Base-by-base conservation (phyloP, 208 protist genomes). In the Herpetomonas tarakana region DNA sequence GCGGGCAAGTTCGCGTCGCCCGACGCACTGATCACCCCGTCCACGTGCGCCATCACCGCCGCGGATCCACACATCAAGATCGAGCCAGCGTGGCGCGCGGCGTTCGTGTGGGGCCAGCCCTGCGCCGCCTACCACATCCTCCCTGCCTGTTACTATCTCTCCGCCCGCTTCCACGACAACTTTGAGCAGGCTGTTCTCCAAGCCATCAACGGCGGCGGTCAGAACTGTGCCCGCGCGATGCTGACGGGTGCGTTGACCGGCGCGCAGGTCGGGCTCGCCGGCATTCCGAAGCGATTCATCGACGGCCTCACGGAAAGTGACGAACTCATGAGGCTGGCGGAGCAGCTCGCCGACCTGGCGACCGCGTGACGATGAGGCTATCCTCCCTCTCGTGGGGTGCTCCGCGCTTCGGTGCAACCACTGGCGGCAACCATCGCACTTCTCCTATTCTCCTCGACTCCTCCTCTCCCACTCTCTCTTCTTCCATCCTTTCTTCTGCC, bases 161-260 rank as follows among this genome's bases (percentile, higher is more conserved):
- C 65, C n/a, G 64, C 71, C 12, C 71, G 71, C 58, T 77, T 72
- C 57, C 54, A 51, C 16, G 27, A 64, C 29, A 47, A 61, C 49
- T 77, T 77, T 57, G 71, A 77, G 57, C 47, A 65, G 2, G 71
- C 65, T 0, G 71, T 77, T 35, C 65, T 72, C 30, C 58, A 68
- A 21, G 71, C 71, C 11, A 24, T 77, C 14, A 77, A 77, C 52
- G 71, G 71, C 18, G 71, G 71, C 9, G 65, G 65, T 0, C 71
- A 77, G 60, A 77, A 77, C 60, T 65, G 59, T 28, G 71, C 71
- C 0, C 54, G 71, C 12, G 51, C 71, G 4, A 77, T 77, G 71
- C 57, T 77, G 21, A 72, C 65, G 1, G 71, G 65, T 39, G 65
- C 71, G 1, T 55, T 77, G 25, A 47, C 66, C 16, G 71, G 71